Base-by-base conservation (phyloP, 1,284 basidiomycete genomes). In the Ustilago loliicola region DNA sequence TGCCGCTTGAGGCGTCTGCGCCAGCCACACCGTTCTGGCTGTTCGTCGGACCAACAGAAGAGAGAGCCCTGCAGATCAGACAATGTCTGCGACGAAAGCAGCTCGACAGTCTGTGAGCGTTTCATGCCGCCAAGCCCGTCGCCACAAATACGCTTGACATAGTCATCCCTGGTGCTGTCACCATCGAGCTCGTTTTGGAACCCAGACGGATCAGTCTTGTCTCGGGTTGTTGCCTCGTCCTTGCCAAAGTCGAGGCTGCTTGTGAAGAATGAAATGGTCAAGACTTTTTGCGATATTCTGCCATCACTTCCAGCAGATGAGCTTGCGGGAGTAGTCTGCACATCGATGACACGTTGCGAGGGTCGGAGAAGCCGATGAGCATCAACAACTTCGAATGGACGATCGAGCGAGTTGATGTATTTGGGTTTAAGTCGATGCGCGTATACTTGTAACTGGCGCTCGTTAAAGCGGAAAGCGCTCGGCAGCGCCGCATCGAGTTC, bases 1-100 rank as follows among this genome's bases (percentile, higher is more conserved):
- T 62, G 38, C 42, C 56, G 32, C 5, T 13, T 54, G 29, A 77
- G 63, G 10, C 74, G 69, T n/a, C 66, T 21, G 8, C 47, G 58
- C 75, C 75, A 77, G 8, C 56, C 66, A 6, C 19, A 29, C 10
- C 71, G 66, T 42, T 77, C 75, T 7, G 75, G 75, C 55, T 73
- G 75, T 25, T 71, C 67, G 25, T 77, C 67, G 2, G 75, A 73
- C 75, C 75, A 77, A 54, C 75, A 77, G 23, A 70, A 40, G 29
- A 77, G 61, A 19, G 70, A 67, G 10, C 42, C 36, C 11, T 59
- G 60, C 30, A 77, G 42, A 25, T 61, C 58, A 10, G 45, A 45
- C 40, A 77, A 45, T 3, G 66, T 57, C 32, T 77, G 75, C 3
- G 51, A 50, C 5, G 75, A 77, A 11, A 73, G 70, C 10, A 77